phyloP scores from a whole-genome alignment of 345 rosid genomes.

The Alliaria petiolata region DNA sequence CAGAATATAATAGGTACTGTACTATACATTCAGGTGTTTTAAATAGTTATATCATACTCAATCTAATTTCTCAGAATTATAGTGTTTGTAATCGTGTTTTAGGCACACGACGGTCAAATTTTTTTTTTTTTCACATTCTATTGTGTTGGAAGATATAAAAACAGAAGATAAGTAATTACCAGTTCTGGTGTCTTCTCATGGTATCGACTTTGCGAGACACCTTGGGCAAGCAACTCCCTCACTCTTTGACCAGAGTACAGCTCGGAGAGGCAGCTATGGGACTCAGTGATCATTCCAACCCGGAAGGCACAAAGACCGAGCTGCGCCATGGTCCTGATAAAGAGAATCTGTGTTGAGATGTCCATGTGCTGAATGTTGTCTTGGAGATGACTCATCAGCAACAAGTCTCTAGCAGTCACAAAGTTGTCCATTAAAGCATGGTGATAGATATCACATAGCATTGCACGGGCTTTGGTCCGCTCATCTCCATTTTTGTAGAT shows the following conservation, averaged over 20 bases:
- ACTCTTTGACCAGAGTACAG: slow-evolving; percentile 92
- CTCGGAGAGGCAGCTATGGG: slow-evolving; percentile 85
- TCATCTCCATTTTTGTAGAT: slow-evolving; percentile 93
- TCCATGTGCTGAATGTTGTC: slow-evolving; percentile 89
- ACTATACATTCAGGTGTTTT: background rate
- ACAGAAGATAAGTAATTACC: slow-evolving; percentile 36
- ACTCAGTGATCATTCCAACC: slow-evolving; percentile 71
- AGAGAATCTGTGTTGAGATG: slow-evolving; percentile 88
- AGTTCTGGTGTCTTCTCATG: slow-evolving; percentile 98
- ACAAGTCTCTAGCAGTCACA: slow-evolving; percentile 68
- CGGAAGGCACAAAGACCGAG: slow-evolving; percentile 93
- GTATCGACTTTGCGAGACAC: slow-evolving; percentile 86
- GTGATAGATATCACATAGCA: slow-evolving; percentile 95
- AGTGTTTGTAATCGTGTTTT: no score
- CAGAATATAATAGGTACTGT: background rate
- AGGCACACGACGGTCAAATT: no score
- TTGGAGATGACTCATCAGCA: slow-evolving; percentile 93
- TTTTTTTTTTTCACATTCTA: background rate
- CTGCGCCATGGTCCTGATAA: slow-evolving; percentile 95
- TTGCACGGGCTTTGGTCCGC: slow-evolving; percentile 93
- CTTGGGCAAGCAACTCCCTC: slow-evolving; percentile 95
- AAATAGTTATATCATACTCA: background rate
- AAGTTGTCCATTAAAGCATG: slow-evolving; percentile 84
- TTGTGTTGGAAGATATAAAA: background rate
- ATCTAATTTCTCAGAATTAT: no score